Evolutionary conservation across 2,329 filamentous ascomycete species (phyloP), one percentile per base, ranked within the genome.

Genomic region (Neofusicoccum ribis): DNA sequence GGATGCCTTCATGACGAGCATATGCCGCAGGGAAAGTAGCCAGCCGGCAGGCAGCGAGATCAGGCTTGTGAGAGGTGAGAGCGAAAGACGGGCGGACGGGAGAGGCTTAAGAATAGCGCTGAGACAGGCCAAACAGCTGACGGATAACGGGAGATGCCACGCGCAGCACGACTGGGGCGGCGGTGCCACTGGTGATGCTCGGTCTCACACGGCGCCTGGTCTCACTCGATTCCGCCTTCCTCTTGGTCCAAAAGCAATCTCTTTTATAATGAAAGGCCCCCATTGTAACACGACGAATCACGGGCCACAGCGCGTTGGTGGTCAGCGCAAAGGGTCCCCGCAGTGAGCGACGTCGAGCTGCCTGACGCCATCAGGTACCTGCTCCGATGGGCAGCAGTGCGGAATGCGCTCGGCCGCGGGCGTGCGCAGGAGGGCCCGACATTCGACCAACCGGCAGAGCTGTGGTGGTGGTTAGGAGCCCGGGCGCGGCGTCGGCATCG

Each of bases 1-100:
- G 36, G 63, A 49, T 59, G 41, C 3, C 52, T 59, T 64, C 63
- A 64, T 64, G 46, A n/a, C 37, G 37, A 39, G 11, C 37, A 39
- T 5, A 11, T 39, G 27, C 6, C 27, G 27, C 27, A 31, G 27
- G 27, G 27, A 31, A 31, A 31, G 27, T 7, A 7, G 27, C 27
- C 27, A 7, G 27, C 27, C 27, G 27, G 46, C 12, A 36, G 4
- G 47, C 47, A 34, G 6, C 27, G 27, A 51, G 27, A 51, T 14
- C 23, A 37, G 50, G 27, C 12, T 52, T 11, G 9, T 12, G 31
- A 37, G 50, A 11, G 34, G 31, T 4, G 34, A 27, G 20, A 8
- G 2, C n/a, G 23, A 31, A 1, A 17, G 9, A 34, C 14, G 7
- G 39, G 9, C 6, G 27, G n/a, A 59, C 14, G 27, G 23, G 14